Base-by-base conservation (phyloP, 805 yeast genomes). In the Wickerhamiella alocasiicola region DNA sequence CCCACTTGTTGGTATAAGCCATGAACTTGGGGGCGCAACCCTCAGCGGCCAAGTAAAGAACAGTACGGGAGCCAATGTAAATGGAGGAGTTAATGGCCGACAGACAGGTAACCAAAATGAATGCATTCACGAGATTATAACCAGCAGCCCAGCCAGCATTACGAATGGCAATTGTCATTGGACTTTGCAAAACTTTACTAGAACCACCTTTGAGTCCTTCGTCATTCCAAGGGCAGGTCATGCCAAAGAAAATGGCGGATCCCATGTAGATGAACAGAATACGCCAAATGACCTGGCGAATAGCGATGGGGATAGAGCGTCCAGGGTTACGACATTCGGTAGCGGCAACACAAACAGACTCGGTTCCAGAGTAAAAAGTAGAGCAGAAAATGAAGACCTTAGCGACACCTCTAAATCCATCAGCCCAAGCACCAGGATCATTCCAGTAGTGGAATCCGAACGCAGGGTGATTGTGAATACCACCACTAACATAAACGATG, bases 31-130 rank as follows among this genome's bases (percentile, higher is more conserved):
- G 83, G 0, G 80, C 81, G 44, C 66, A 65, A 1, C 76, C 74
- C 42, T 70, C 75, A 45, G 68, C 62, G 4, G 84, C 76, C 66
- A 78, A 67, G 41, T 71, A 74, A 46, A 78, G 72, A 11, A 79
- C 62, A 1, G 83, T 70, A 55, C 87, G 65, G 2, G 82, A 72
- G 9, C 81, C 82, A 55, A 78, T 68, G 56, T 73, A 79, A 39
- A 78, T 72, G 26, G 80, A 71, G 31, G 80, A 68, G 59, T 79
- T 79, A 52, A 78, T 72, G 5, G 87, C 81, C 24, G 81, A 74
- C 31, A 80, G 56, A 50, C 81, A 72, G 2, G 80, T 76, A 11
- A 76, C 53, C 44, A 77, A 60, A 46, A 79, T 70, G 50, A 80
- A 70, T 0, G 83, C 74, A 47, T 76, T 75, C 48, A 75, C 63